Evolutionary conservation across 352 stramenopile genomes (phyloP), one percentile per base, ranked within the genome.

Genomic region (Pythium graminicola): DNA sequence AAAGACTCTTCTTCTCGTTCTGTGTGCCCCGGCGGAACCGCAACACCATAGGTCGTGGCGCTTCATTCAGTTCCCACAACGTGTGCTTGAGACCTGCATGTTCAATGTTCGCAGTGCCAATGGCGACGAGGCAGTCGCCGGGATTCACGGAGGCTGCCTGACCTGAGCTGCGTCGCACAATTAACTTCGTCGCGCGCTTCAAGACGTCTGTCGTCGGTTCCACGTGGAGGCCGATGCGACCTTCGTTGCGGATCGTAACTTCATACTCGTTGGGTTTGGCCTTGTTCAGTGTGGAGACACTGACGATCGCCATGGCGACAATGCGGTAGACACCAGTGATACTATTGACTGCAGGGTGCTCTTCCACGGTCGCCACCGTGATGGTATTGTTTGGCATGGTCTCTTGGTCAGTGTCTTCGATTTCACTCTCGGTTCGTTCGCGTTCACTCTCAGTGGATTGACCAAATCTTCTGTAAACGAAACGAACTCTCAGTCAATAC

Each of bases 271-370:
- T 92, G 9, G 81, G 66, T 57, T 89, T 89, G 48, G 73, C 71
- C 27, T 63, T 78, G 50, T 73, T 76, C 19, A 89, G 49, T 5
- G 73, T 89, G 19, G 78, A 89, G n/a, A 92, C 76, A 50, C 79
- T 89, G 31, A 89, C 78, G 46, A 77, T 81, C 27, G 68, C 65
- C 81, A 89, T 89, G 20, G 76, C 76, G 13, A 85, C 77, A 11
- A 85, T 76, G 54, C 79, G 77, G 56, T 92, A 89, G n/a, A 89
- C 81, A 31, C 81, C 81, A 7, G 81, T 91, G 59, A 92, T 87
- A 46, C 74, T 89, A 38, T 73, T 79, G 39, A 91, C 76, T 7
- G 78, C 62, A 4, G 81, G 80, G 44, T 90, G 80, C 29, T 88
- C 75, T n/a, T 77, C 75, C 8, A 88, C 57, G 8, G 79, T 69